phyloP scores from a whole-genome alignment of 2,329 filamentous ascomycete species.

The Cadophora gregata region DNA sequence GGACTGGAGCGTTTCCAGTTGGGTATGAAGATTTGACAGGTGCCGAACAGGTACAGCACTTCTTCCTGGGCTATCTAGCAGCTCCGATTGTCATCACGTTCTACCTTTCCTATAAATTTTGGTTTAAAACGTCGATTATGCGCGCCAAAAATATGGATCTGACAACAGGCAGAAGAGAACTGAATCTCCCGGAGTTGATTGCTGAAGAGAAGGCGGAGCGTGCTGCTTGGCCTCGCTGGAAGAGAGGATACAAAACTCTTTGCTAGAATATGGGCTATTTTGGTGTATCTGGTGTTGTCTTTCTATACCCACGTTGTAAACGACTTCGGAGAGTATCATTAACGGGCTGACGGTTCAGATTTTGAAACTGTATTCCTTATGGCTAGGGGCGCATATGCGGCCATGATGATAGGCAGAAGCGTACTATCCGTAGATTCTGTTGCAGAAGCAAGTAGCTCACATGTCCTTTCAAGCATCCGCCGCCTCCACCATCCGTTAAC shows the following conservation, averaged over 20 bases:
- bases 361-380: not conserved
- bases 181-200: conserved; percentile 80
- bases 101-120: conserved; percentile 79
- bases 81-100: conserved; percentile 71
- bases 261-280: conserved; percentile 54
- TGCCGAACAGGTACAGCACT: conserved; percentile 61
- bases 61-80: conserved; percentile 77
- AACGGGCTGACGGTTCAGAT: not conserved
- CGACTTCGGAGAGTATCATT: conserved; percentile 11
- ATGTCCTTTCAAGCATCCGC: no score
- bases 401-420: not conserved
- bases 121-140: conserved; percentile 71
- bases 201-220: conserved; percentile 81
- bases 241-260: conserved; percentile 74
- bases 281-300: conserved; percentile 2
- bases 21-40: conserved; percentile 55
- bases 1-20: conserved; percentile 82
- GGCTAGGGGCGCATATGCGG: not conserved
- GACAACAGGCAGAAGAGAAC: conserved; percentile 81
- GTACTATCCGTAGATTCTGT: not conserved
- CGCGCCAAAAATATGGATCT: conserved; percentile 80
- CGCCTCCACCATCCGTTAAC: no score
- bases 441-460: no score
- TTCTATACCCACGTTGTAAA: conserved; percentile 11
- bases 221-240: conserved; percentile 76